These are phyloP conservation scores for Cucurbita moschata DNA, from an alignment of 306 rosid genomes.

Conservation along the genomic window DNA sequence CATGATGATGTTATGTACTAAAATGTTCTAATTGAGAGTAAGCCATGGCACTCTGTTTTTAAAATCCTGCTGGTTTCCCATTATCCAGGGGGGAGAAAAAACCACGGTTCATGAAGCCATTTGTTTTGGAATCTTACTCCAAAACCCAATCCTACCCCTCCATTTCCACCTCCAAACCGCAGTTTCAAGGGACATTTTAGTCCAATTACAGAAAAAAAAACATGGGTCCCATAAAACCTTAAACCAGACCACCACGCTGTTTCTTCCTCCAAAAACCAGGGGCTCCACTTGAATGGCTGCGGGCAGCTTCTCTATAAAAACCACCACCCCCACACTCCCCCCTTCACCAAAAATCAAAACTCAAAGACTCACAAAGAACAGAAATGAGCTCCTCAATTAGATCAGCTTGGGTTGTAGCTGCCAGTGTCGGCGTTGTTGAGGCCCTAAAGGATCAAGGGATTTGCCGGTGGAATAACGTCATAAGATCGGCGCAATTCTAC, in stretches of 20 bases:
- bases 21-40: no score
- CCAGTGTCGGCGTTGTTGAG: constrained; percentile 23
- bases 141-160: not conserved
- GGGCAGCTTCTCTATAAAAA: not conserved
- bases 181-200: not conserved
- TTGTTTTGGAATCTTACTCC: not conserved
- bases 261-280: not conserved
- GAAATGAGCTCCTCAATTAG: constrained; percentile 12
- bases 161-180: not conserved
- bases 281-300: not conserved
- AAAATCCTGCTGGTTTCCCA: no score
- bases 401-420: constrained; percentile 16
- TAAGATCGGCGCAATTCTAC: constrained; percentile 12
- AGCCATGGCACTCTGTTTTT: no score
- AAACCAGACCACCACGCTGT: not conserved
- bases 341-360: no score
- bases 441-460: constrained; percentile 26
- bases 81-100: no score
- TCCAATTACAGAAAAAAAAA: not conserved
- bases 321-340: not conserved
- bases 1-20: no score
- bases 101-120: no score
- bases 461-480: constrained; percentile 18
- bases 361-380: not conserved
- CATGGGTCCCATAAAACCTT: not conserved